Evolutionary conservation across 768 basidiomycete species (phyloP).

Genomic region (Rhodotorula sphaerocarpa): DNA sequence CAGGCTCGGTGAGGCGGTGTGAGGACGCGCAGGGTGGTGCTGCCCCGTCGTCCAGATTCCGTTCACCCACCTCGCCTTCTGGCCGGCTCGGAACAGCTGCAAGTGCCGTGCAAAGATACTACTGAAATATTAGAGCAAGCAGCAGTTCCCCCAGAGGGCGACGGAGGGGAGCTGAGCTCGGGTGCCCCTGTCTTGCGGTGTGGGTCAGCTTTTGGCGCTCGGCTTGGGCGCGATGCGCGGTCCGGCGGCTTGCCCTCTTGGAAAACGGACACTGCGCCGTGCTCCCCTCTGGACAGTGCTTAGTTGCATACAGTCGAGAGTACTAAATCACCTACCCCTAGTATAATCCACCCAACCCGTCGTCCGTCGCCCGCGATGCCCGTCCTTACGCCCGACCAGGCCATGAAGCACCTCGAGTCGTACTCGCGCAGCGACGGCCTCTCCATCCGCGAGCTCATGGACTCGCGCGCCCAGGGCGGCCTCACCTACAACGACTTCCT

Average conservation of each 20-base stretch:
- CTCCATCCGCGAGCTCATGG: constrained; percentile 73
- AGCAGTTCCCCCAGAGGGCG: too few species aligned
- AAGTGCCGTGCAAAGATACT: too few species aligned
- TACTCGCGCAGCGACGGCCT: constrained; percentile 75
- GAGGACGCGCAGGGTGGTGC: too few species aligned
- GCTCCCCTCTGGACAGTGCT: neutral
- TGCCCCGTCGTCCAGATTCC: too few species aligned
- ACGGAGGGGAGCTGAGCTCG: too few species aligned
- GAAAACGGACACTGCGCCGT: neutral
- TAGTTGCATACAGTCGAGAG: too few species aligned
- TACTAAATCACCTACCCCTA: neutral
- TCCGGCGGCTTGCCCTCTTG: neutral
- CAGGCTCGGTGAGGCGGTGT: too few species aligned
- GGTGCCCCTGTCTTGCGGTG: too few species aligned
- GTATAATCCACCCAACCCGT: too few species aligned
- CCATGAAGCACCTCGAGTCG: constrained; percentile 63
- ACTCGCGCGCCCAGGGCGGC: constrained; percentile 74
- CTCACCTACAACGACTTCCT: constrained; percentile 70
- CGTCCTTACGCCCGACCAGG: constrained; percentile 61
- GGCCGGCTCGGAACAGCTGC: too few species aligned
- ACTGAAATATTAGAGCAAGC: too few species aligned
- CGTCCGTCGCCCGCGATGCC: neutral
- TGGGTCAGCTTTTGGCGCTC: neutral
- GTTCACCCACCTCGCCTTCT: too few species aligned
- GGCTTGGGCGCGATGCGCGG: neutral